Conservation (phyloP, 2,329 filamentous ascomycete species). For the Ophiosphaerella narmari region DNA sequence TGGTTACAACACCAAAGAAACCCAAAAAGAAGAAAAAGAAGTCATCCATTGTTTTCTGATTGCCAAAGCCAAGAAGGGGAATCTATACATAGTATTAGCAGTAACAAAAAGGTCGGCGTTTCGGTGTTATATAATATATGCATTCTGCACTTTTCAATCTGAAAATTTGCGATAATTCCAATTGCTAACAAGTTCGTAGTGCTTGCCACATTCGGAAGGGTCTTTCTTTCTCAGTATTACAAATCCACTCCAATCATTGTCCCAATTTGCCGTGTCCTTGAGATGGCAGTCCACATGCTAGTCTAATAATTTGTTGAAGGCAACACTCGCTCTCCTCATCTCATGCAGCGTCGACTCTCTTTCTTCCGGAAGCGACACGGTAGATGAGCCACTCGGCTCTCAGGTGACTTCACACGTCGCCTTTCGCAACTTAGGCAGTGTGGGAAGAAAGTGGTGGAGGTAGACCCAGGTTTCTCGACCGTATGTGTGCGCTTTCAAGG, state of each 20-base stretch:
- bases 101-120: too few relatives aligned
- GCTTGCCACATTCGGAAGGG: too few relatives aligned
- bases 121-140: too few relatives aligned
- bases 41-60: not conserved
- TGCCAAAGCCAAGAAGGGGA: too few relatives aligned
- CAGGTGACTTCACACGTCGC: not conserved
- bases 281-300: not conserved
- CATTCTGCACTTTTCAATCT: too few relatives aligned
- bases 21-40: conserved; percentile 12
- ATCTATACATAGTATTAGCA: too few relatives aligned
- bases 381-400: not conserved
- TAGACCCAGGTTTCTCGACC: not conserved
- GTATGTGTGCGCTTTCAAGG: not conserved
- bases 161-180: too few relatives aligned
- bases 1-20: conserved; percentile 8
- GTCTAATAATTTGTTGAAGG: not conserved
- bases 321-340: not conserved
- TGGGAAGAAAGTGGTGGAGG: not conserved
- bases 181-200: too few relatives aligned
- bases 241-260: not conserved
- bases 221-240: not conserved
- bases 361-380: not conserved
- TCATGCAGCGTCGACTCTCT: not conserved
- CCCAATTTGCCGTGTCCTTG: not conserved
- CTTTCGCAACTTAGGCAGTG: not conserved